Base-by-base conservation (phyloP, 345 rosid species). In the Eucalyptus cloeziana region DNA sequence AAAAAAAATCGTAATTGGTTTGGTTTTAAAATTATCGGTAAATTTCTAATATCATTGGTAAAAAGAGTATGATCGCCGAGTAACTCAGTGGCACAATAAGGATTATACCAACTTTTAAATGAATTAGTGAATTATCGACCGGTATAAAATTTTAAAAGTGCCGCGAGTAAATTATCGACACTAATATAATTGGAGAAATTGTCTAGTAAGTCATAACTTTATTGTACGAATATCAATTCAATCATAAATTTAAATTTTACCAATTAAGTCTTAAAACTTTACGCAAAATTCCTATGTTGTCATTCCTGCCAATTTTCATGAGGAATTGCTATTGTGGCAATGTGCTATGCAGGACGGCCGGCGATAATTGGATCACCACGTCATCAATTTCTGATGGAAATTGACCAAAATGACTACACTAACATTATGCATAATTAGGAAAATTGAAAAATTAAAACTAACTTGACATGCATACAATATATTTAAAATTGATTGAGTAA, bases 361-460 rank as follows among this genome's bases (percentile, higher is more conserved):
- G 0, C 0, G 4, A 60, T 60, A 0, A 60, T 13, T 13, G 16
- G 33, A 60, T 27, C 69, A 3, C 4, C 33, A 3, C 0, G 2
- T 30, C 15, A 60, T 13, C 8, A 13, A 60, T 60, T 60, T 27
- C 3, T 0, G 0, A 13, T 27, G 0, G 5, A 60, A 60, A 30
- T 60, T 60, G 16, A 60, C 15, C 4, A 1, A 27, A 60, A 60
- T 27, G 0, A 1, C 1, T 27, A 60, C 4, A 60, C n/a, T 60
- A 13, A 60, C 30, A 58, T 58, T 58, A 10, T 11, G 14, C 64
- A 58, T 58, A 58, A 58, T 58, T 10, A 11, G 7, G 13, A 25
- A 58, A 58, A 58, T 25, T 58, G 14, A 60, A 60, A 60, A 27
- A 27, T 12, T 30, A 27, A 12, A 30, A 60, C 7, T 27, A 27